Conservation (phyloP, 75 land plant species). For the Gnetum montanum region DNA sequence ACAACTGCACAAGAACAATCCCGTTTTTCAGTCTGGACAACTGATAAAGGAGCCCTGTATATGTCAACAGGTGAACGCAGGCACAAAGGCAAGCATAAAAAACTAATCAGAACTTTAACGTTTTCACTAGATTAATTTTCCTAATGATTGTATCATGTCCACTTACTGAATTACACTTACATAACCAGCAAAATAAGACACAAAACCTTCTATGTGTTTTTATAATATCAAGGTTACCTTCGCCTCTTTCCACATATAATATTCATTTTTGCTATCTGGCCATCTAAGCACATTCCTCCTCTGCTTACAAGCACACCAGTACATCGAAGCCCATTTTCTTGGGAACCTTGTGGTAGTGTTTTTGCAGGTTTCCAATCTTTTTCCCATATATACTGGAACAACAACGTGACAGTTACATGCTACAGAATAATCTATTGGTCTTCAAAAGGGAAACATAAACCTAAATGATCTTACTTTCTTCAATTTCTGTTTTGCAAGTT, state of each 20-base stretch:
- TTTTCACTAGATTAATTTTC: too few relatives aligned
- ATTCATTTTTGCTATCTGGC: constrained; percentile 3
- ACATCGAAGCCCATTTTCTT: constrained; percentile 13
- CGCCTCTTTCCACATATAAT: constrained; percentile 27
- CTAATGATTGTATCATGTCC: too few relatives aligned
- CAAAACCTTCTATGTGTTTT: too few relatives aligned
- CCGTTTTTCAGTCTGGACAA: constrained; percentile 59
- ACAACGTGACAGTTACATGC: neutral
- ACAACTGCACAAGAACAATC: constrained; percentile 54
- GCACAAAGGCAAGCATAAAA: neutral
- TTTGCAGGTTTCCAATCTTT: constrained; percentile 9
- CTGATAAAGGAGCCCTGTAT: constrained; percentile 68
- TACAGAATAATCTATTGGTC: neutral
- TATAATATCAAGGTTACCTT: too few relatives aligned
- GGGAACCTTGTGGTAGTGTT: neutral
- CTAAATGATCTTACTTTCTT: constrained; percentile 7
- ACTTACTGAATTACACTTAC: neutral
- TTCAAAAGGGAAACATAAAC: too few relatives aligned
- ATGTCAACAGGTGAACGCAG: too few relatives aligned
- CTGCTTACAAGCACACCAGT: neutral
- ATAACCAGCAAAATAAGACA: neutral
- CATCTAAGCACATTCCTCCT: constrained; percentile 5
- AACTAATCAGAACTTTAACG: too few relatives aligned
- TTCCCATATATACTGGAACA: constrained; percentile 1
- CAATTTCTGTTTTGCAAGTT: constrained; percentile 8